Conservation (phyloP, 2,329 filamentous ascomycete genomes). For the Ophiostoma fasciatum region DNA sequence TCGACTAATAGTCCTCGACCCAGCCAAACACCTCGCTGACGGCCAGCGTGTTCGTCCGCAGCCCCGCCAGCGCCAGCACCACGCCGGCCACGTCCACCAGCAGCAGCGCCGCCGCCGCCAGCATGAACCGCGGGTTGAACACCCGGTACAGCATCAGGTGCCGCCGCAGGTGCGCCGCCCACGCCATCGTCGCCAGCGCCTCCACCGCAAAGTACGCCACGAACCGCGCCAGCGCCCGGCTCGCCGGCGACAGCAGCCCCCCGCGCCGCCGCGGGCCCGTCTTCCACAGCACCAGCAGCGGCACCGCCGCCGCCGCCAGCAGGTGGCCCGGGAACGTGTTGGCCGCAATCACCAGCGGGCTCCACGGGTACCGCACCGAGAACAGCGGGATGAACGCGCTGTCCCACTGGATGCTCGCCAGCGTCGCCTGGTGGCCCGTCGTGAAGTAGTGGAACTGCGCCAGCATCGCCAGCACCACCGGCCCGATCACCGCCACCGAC, state of each 20-base stretch:
- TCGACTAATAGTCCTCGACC: conserved; percentile 16
- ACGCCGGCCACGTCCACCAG: conserved; percentile 65
- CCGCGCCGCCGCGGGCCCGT: conserved; percentile 59
- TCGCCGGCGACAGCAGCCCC: conserved; percentile 54
- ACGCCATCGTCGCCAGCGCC: conserved; percentile 73
- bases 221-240: conserved; percentile 58
- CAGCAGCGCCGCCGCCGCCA: conserved; percentile 55
- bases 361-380: conserved; percentile 77
- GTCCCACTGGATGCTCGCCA: conserved; percentile 91
- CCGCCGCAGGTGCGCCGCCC: conserved; percentile 73
- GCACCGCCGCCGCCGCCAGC: conserved; percentile 63
- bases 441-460: conserved; percentile 96
- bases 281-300: conserved; percentile 80
- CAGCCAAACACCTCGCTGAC: conserved; percentile 84
- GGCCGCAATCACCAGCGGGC: conserved; percentile 61
- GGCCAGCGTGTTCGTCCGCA: conserved; percentile 62
- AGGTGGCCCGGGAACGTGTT: conserved; percentile 89
- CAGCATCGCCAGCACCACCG: conserved; percentile 71
- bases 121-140: conserved; percentile 83
- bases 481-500: conserved; percentile 53
- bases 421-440: conserved; percentile 83
- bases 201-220: conserved; percentile 71
- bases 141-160: conserved; percentile 96
- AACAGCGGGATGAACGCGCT: conserved; percentile 79
- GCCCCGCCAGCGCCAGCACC: conserved; percentile 54